Conservation (phyloP, 176 grass and related monocot genomes). For the Eleusine indica region DNA sequence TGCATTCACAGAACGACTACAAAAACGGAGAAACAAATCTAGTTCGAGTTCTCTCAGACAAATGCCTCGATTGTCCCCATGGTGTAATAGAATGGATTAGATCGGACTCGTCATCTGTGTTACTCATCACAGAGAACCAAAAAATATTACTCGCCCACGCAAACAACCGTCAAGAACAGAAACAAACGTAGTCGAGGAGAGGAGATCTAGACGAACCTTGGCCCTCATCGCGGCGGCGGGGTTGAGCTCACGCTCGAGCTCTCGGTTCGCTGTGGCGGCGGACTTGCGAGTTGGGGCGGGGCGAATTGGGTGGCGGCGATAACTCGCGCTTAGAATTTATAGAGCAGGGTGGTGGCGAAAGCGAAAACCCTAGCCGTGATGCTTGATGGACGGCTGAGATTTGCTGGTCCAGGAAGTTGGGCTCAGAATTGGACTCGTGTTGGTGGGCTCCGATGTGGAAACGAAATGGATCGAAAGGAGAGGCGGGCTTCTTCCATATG, state of each 20-base stretch:
- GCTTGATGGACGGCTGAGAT: conserved; percentile 41
- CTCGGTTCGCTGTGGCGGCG: background rate
- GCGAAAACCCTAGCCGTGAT: conserved; percentile 39
- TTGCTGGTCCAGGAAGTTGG: background rate
- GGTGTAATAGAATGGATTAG: conserved; percentile 7
- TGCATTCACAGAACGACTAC: no score
- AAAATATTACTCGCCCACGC: background rate
- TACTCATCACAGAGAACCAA: background rate
- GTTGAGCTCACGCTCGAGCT: background rate
- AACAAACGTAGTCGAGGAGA: fast-evolving
- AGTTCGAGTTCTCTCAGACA: background rate
- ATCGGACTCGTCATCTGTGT: conserved; percentile 1
- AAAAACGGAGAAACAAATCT: background rate
- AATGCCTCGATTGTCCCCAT: conserved; percentile 12
- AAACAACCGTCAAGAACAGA: background rate
- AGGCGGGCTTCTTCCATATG: background rate
- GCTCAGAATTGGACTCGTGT: background rate
- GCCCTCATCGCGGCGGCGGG: conserved; percentile 52
- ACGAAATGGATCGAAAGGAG: no score
- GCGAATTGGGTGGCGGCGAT: background rate
- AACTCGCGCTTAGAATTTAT: conserved; percentile 25
- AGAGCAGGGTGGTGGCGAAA: background rate
- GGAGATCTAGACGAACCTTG: conserved; percentile 29
- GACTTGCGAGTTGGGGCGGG: background rate
- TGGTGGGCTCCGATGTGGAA: background rate